Evolutionary conservation across 2,329 filamentous ascomycete genomes (phyloP), one percentile per base, ranked within the genome.

Genomic region (Fusarium pseudograminearum): DNA sequence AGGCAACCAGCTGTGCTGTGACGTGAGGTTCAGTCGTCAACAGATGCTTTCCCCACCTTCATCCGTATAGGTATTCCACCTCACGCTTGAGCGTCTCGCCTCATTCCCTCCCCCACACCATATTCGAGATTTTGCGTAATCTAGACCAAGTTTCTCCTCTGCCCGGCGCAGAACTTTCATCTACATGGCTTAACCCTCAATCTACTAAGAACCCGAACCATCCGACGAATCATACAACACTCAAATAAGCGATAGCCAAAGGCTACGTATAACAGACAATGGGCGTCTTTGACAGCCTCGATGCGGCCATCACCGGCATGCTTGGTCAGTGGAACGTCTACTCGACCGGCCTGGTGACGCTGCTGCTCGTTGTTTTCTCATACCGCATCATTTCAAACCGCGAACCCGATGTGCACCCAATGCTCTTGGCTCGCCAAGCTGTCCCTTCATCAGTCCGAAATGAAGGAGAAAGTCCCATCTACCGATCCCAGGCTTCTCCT

Each of bases 321-420:
- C 83, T 97, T 58, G 86, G 89, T 38, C 90, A 93, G 80, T 98
- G 94, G 94, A 93, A 96, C 78, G 81, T 87, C 71, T 92, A 91
- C 82, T 93, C 93, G 31, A 96, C 92, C 5, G 76, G 74, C 22
- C 85, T 99, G 69, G 85, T 89, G 46, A 87, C 90, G 26, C 76
- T 87, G 64, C 83, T 98, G 44, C 82, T 90, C 65, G 83, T 86
- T 57, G 86, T 94, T 74, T 80, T 95, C 59, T 85, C 90, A 60
- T 94, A 93, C 80, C 87, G 90, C 45, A 81, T 97, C 69, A 83
- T 92, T 74, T 89, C 89, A 65, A 86, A 88, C 52, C 87, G 89
- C 64, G 95, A 98, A 55, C 92, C 96, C 8, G 96, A 99, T 82
- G 91, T 92, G 7, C 96, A 98, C 80, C 95, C 96, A 34, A 90